These are phyloP conservation scores for Pouteria campechiana DNA, from an alignment of 179 eudicot species.

Conservation along the genomic window DNA sequence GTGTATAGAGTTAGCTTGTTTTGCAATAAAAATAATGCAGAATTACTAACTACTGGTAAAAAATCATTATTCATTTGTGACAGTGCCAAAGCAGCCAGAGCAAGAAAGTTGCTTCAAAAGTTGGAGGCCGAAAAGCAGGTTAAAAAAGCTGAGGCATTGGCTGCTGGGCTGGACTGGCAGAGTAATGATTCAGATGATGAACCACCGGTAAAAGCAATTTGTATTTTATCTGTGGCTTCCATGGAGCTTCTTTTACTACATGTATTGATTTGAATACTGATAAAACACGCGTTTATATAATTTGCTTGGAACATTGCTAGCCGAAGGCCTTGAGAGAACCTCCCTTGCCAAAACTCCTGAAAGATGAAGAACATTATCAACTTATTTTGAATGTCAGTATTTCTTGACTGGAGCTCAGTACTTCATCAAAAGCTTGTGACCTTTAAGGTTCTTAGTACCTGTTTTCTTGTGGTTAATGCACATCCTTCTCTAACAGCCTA, in stretches of 20 bases:
- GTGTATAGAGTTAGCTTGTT: no score
- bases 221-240: not conserved
- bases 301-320: no score
- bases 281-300: no score
- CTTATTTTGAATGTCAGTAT: conserved; percentile 74
- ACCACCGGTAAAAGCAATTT: conserved; percentile 25
- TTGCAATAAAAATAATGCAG: no score
- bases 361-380: conserved; percentile 60
- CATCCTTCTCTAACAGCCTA: no score
- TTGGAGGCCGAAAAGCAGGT: conserved; percentile 46
- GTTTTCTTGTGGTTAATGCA: conserved; percentile 1
- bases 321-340: conserved; percentile 45
- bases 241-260: not conserved
- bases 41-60: no score
- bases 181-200: conserved; percentile 81
- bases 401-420: no score
- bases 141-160: conserved; percentile 61
- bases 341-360: conserved; percentile 75
- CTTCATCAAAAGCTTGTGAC: no score
- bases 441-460: no score
- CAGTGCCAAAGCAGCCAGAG: conserved; percentile 65
- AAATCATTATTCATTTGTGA: conserved; percentile 2
- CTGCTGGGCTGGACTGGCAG: conserved; percentile 76
- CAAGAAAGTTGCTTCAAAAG: conserved; percentile 54
- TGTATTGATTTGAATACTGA: no score